Conservation (phyloP, 768 basidiomycete species). For the Pleurotus platypus region DNA sequence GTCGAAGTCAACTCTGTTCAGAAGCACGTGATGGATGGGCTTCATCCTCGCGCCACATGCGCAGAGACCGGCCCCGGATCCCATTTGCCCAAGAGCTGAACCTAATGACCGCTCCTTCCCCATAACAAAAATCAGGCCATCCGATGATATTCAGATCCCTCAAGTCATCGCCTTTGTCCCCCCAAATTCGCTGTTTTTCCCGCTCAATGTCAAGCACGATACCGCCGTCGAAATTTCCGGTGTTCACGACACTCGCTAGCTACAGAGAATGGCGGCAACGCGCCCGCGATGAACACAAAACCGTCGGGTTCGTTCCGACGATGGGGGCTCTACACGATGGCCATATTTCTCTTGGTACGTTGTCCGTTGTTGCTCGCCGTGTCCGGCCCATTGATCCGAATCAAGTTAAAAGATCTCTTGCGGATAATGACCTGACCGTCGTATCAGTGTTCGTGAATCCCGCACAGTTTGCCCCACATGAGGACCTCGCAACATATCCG, state of each 20-base stretch:
- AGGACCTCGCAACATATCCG: constrained; percentile 90
- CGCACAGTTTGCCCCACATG: constrained; percentile 93
- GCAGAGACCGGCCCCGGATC: background rate
- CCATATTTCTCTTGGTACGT: constrained; percentile 84
- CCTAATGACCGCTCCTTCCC: background rate
- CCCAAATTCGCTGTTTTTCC: background rate
- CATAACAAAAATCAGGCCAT: background rate
- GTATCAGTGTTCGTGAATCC: constrained; percentile 98
- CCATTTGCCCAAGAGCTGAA: background rate
- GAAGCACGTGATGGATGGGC: background rate
- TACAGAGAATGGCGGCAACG: constrained; percentile 73
- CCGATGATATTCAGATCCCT: background rate
- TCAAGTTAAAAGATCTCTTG: constrained; percentile 73
- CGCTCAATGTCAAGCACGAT: constrained; percentile 1
- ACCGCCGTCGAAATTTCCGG: constrained; percentile 28
- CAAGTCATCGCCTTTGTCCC: background rate
- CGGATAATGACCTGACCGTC: constrained; percentile 80
- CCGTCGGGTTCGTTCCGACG: constrained; percentile 93
- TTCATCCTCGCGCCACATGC: background rate
- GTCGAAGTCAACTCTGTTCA: too few relatives aligned
- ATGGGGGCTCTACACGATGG: constrained; percentile 98
- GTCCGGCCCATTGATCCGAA: background rate
- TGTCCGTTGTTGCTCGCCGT: background rate
- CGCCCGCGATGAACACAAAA: constrained; percentile 53
- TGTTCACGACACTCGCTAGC: constrained; percentile 55